Base-by-base conservation (phyloP, 257 asterid genomes). In the Salvia miltiorrhiza region DNA sequence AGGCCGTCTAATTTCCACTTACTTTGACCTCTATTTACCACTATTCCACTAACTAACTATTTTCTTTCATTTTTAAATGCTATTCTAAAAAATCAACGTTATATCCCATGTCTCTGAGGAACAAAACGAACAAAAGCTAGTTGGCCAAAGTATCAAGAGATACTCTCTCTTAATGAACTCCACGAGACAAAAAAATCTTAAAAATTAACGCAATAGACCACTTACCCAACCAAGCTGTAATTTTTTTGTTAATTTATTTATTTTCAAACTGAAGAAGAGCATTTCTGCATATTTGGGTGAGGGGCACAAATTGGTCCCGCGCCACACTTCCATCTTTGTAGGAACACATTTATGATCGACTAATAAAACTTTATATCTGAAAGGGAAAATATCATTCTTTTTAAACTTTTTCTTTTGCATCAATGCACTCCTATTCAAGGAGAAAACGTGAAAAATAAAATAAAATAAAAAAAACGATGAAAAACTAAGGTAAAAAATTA, bases 1-100 rank as follows among this genome's bases (percentile, higher is more conserved):
- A 62, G 76, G 76, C 74, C 63, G 19, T 47, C 77, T 44, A 41
- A 37, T 26, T 61, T 39, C 59, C 26, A 28, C 61, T 30, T 44
- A 55, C 63, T 62, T 54, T 67, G 52, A 54, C 63, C 63, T 16
- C 7, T 63, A 14, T 9, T 17, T 58, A 23, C 11, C n/a, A 70
- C 17, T 52, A 26, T 28, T 28, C 4, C 4, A 74, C 30, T 30
- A 33, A 17, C 20, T 43, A 3, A 19, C 32, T 12, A 7, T 52
- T 9, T 24, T 3, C 1, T 11, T 23, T 23, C 54, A 47, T 4
- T 47, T 5, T 17, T 6, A 16, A 16, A 17, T 19, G 0, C 3
- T 16, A 44, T 4, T 44, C 8, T n/a, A n/a, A 23, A 11, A 45
- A 19, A 40, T 13, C 37, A 19, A 49, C 65, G 49, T 59, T 69